phyloP scores from a whole-genome alignment of 345 rosid species.

The Bruguiera sexangula region DNA sequence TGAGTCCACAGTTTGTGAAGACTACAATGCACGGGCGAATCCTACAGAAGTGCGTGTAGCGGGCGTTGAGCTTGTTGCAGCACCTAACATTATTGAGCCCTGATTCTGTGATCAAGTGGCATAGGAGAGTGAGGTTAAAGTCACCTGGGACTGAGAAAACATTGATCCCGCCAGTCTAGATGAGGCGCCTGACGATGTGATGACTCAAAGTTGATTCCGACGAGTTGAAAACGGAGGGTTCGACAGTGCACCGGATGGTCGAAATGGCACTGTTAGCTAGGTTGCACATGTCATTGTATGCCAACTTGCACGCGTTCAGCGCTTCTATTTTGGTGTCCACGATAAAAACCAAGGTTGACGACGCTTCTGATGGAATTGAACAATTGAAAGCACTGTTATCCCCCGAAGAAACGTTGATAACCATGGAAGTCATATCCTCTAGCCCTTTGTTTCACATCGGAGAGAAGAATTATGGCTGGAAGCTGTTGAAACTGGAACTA shows the following conservation, averaged over 20 bases:
- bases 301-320: conserved; percentile 36
- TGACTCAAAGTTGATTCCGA: conserved; percentile 53
- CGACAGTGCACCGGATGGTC: conserved; percentile 27
- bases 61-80: conserved; percentile 80
- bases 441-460: too few relatives aligned
- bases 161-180: conserved; percentile 45
- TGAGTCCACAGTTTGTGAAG: conserved; percentile 72
- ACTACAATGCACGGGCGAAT: conserved; percentile 78
- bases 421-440: too few relatives aligned
- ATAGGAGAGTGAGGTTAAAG: conserved; percentile 72
- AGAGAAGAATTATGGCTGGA: too few relatives aligned
- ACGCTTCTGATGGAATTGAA: background rate
- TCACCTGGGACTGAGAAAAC: conserved; percentile 72
- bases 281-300: conserved; percentile 31
- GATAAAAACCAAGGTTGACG: background rate
- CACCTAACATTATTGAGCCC: conserved; percentile 59
- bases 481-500: too few relatives aligned
- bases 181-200: conserved; percentile 65
- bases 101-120: conserved; percentile 66
- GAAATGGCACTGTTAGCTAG: conserved; percentile 38
- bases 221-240: conserved; percentile 24
- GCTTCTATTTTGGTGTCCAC: conserved; percentile 58
- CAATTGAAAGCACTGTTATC: background rate
- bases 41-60: conserved; percentile 62
- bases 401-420: too few relatives aligned